Conservation (phyloP, 2,329 filamentous ascomycete genomes). For the Fusarium coffeatum region DNA sequence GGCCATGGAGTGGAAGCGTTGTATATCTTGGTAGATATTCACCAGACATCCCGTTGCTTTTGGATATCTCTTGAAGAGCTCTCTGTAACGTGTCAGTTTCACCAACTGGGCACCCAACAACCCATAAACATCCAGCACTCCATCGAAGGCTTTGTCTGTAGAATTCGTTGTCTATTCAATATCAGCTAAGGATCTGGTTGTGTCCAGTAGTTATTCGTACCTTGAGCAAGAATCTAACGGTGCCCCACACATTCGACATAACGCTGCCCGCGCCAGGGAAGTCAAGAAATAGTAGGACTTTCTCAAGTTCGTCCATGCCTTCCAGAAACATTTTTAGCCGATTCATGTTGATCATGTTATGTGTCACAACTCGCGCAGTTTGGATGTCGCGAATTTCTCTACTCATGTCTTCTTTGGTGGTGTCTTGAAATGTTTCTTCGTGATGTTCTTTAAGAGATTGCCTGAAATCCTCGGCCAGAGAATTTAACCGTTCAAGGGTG, state of each 20-base stretch:
- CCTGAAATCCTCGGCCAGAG: background rate
- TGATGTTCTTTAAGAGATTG: background rate
- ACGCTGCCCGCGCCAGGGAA: background rate
- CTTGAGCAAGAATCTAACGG: background rate
- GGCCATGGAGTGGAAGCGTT: background rate
- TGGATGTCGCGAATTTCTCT: background rate
- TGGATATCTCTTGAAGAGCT: background rate
- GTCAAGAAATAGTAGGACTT: background rate
- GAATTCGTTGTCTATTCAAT: background rate
- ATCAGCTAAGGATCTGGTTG: no score
- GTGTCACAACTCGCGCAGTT: background rate
- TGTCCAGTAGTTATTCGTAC: background rate
- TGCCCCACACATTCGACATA: slow-evolving; percentile 3
- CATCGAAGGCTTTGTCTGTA: slow-evolving; percentile 5
- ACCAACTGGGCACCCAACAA: background rate
- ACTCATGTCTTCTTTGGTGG: background rate
- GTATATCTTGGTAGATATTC: background rate
- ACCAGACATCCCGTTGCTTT: background rate
- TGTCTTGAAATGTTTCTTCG: background rate
- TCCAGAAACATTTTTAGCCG: background rate
- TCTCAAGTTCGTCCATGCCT: background rate
- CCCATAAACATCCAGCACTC: slow-evolving; percentile 2
- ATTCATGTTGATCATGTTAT: slow-evolving; percentile 22
- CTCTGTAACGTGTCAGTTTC: background rate
- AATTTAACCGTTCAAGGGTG: background rate